These are phyloP conservation scores for Carex scoparia DNA, from an alignment of 176 grass and related monocot species.

Conservation along the genomic window DNA sequence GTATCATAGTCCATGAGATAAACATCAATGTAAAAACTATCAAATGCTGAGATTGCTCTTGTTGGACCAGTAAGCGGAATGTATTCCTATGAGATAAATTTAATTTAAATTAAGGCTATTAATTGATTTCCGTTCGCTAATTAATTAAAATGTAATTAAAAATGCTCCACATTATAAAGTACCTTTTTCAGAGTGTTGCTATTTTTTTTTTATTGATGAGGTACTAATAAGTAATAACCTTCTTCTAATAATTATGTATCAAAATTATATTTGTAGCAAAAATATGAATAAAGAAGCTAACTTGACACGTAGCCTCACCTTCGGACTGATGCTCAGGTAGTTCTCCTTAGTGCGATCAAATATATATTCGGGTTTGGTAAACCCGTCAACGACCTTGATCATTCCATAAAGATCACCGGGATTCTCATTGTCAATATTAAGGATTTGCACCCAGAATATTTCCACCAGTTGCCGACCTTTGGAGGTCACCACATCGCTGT, in stretches of 20 bases:
- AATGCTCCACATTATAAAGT: not conserved
- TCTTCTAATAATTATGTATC: not conserved
- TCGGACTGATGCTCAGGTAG: not conserved
- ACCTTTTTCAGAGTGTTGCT: not conserved
- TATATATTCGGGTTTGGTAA: no score
- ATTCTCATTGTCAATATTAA: slow-evolving; percentile 11
- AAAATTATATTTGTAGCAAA: not conserved
- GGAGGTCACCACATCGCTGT: not conserved
- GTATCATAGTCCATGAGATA: no score
- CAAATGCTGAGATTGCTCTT: no score
- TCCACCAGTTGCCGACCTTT: slow-evolving; percentile 15
- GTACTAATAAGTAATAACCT: not conserved
- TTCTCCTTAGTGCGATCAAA: no score
- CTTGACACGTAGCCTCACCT: not conserved
- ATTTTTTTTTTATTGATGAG: not conserved
- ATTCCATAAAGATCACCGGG: slow-evolving; percentile 23
- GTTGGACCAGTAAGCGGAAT: no score
- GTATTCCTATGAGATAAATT: no score
- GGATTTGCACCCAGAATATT: not conserved
- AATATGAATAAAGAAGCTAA: not conserved
- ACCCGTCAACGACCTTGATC: not conserved
- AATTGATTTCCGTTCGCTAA: not conserved
- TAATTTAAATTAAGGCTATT: not conserved
- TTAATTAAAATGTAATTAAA: not conserved
- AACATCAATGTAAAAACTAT: no score